These are phyloP conservation scores for Agaricus subrufescens DNA, from an alignment of 768 basidiomycete genomes.

Conservation along the genomic window DNA sequence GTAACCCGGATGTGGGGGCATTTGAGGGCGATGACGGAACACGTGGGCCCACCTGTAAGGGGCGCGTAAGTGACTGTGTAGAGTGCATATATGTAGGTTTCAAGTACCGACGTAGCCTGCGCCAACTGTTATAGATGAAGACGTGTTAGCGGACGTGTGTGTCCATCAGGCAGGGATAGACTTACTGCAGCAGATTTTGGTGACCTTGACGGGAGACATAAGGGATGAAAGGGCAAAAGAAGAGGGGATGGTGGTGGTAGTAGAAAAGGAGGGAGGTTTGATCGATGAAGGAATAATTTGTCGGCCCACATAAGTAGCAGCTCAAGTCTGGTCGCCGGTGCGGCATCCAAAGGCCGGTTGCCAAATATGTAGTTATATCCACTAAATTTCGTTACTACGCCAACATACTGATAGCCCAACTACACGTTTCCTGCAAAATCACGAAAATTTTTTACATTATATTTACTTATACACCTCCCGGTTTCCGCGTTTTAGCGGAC, in stretches of 20 bases:
- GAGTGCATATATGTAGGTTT: neutral
- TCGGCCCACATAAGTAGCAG: too few relatives aligned
- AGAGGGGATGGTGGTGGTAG: slow-evolving; percentile 42
- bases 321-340: neutral
- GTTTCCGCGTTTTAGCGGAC: neutral
- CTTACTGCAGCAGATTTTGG: slow-evolving; percentile 88
- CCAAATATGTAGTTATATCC: neutral
- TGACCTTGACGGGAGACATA: slow-evolving; percentile 60
- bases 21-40: slow-evolving; percentile 90
- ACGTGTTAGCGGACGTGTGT: slow-evolving; percentile 10
- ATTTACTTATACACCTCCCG: neutral
- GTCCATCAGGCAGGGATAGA: slow-evolving; percentile 15
- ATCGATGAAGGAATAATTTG: neutral
- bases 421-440: neutral
- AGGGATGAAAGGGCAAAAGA: slow-evolving; percentile 27
- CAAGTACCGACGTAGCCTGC: slow-evolving; percentile 89
- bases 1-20: slow-evolving; percentile 93
- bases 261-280: slow-evolving; percentile 8
- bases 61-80: neutral
- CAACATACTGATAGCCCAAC: neutral
- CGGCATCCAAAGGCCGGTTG: slow-evolving; percentile 1
- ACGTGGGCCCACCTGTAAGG: slow-evolving; percentile 82
- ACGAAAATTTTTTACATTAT: too few relatives aligned
- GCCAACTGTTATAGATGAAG: slow-evolving; percentile 48
- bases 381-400: too few relatives aligned